Percentiles rank a stretch among this genome's conserved stretches.
Evolutionary conservation across 2,329 filamentous ascomycete species (phyloP).

Genomic region (Colletotrichum lentis): DNA sequence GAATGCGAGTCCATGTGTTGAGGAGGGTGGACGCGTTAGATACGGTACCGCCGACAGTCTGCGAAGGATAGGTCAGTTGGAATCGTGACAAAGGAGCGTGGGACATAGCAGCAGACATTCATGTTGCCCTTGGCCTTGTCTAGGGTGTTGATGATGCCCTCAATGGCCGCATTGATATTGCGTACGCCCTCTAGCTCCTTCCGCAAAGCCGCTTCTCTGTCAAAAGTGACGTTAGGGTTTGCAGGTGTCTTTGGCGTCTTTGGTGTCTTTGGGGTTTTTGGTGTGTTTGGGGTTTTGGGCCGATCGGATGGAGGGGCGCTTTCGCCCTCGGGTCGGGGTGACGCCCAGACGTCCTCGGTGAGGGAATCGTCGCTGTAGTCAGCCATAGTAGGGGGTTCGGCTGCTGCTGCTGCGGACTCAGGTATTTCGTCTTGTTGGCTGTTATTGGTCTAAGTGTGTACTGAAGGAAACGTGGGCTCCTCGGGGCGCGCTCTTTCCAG

Average conservation of each 20-base stretch:
- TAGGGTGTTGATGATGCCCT: slow-evolving; percentile 76
- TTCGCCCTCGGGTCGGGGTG: slow-evolving; percentile 49
- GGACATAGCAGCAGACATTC: slow-evolving; percentile 61
- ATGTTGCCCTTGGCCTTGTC: slow-evolving; percentile 80
- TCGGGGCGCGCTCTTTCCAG: slow-evolving; percentile 1
- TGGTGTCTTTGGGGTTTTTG: slow-evolving; percentile 57
- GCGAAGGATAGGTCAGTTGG: slow-evolving; percentile 31
- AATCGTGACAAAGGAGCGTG: background rate
- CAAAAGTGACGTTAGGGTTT: slow-evolving; percentile 55
- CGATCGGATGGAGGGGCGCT: slow-evolving; percentile 44
- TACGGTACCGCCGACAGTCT: slow-evolving; percentile 88
- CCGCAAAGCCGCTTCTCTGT: slow-evolving; percentile 77
- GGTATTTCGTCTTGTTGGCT: background rate
- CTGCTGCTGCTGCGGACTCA: slow-evolving; percentile 3
- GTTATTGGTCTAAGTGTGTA: background rate
- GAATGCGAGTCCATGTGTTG: slow-evolving; percentile 93
- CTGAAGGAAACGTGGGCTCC: background rate
- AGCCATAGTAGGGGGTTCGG: slow-evolving; percentile 48
- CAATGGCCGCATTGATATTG: slow-evolving; percentile 87
- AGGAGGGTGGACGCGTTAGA: slow-evolving; percentile 87
- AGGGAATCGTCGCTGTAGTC: slow-evolving; percentile 58
- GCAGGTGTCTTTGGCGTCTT: slow-evolving; percentile 56
- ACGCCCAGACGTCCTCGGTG: slow-evolving; percentile 58
- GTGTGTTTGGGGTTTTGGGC: slow-evolving; percentile 60
- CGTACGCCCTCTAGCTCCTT: slow-evolving; percentile 84